Conservation (phyloP, 2,329 filamentous ascomycete genomes). For the Aspergillus persii region DNA sequence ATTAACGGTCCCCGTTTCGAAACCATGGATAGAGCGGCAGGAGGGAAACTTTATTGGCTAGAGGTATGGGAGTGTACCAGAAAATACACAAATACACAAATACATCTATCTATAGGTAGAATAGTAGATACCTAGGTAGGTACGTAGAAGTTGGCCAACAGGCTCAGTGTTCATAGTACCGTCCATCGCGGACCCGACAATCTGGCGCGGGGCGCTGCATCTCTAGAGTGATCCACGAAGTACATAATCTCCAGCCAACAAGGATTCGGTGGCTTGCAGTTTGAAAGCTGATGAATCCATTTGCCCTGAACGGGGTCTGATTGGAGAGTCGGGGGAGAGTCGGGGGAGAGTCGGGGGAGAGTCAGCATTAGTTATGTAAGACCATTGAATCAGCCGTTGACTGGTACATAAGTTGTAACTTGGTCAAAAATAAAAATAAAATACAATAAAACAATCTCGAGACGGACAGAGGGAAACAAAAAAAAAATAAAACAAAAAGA, state of each 20-base stretch:
- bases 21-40: not conserved
- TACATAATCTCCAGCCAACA: conserved; percentile 8
- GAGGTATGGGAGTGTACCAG: too few species aligned
- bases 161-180: not conserved
- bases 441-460: too few species aligned
- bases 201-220: conserved; percentile 21
- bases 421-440: not conserved
- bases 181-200: conserved; percentile 23
- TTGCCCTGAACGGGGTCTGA: not conserved
- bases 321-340: not conserved
- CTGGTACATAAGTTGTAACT: not conserved
- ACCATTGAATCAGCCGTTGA: not conserved
- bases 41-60: too few species aligned
- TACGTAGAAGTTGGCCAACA: not conserved
- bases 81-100: too few species aligned
- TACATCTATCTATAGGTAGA: too few species aligned
- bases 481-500: not conserved
- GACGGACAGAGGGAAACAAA: too few species aligned
- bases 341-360: not conserved
- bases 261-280: conserved; percentile 11
- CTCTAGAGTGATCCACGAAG: conserved; percentile 12
- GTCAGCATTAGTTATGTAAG: not conserved
- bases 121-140: too few species aligned
- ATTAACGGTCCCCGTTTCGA: not conserved
- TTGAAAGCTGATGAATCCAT: conserved; percentile 6